phyloP scores from a whole-genome alignment of 768 basidiomycete species.

The Phlebiopsis flavidoalba region DNA sequence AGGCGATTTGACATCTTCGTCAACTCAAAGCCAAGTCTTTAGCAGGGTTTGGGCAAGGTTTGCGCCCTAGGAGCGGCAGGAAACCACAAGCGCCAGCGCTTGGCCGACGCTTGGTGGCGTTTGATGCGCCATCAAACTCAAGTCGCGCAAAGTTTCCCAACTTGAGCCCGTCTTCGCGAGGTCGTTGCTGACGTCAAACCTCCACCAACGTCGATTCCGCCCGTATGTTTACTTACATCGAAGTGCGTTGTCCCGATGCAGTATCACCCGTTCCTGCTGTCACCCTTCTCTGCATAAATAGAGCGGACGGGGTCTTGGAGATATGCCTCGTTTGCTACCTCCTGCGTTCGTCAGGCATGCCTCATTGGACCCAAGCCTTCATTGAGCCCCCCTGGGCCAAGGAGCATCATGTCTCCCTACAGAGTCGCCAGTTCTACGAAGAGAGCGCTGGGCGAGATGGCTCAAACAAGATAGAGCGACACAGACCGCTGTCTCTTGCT shows the following conservation, averaged over 20 bases:
- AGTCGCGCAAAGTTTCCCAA: background rate
- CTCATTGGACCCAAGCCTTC: background rate
- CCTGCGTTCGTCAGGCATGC: background rate
- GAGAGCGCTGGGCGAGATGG: background rate
- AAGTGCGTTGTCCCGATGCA: background rate
- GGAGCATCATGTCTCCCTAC: background rate
- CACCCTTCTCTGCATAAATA: background rate
- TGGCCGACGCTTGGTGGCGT: background rate
- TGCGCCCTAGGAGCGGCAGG: too few relatives aligned
- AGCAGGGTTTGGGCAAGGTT: too few relatives aligned
- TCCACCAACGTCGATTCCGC: background rate
- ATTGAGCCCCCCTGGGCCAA: constrained; percentile 5
- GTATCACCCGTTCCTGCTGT: background rate
- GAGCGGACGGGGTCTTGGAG: background rate
- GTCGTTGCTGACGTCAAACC: background rate
- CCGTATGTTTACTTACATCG: background rate
- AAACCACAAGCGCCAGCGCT: too few relatives aligned
- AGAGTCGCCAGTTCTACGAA: background rate
- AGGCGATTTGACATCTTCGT: too few relatives aligned
- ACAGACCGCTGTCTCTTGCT: background rate
- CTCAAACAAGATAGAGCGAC: background rate
- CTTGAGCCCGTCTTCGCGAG: background rate
- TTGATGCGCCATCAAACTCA: background rate
- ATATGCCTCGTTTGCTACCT: background rate
- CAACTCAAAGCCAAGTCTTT: too few relatives aligned